Evolutionary conservation across 805 yeast species (phyloP).

Genomic region (Wickerhamiella shivajii): DNA sequence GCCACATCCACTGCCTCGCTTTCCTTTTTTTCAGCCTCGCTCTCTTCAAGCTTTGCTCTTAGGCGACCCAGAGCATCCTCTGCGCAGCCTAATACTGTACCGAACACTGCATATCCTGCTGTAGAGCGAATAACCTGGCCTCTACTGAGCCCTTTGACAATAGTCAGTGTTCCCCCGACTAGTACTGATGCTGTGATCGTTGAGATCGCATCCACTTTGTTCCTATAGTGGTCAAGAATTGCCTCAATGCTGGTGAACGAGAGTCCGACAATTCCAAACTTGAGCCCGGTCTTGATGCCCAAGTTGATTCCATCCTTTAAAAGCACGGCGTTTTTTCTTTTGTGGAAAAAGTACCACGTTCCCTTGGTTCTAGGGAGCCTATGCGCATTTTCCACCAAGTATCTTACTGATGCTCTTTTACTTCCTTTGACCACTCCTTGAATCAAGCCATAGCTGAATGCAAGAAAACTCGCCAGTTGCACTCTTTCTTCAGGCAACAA

Average conservation of each 20-base stretch:
- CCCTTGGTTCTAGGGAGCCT: constrained; percentile 61
- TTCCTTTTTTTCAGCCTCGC: background rate
- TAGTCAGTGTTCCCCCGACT: constrained; percentile 40
- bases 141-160: constrained; percentile 23
- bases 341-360: constrained; percentile 83
- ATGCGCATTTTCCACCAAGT: constrained; percentile 69
- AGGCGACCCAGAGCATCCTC: constrained; percentile 48
- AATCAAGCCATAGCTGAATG: constrained; percentile 19
- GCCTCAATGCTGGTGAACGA: constrained; percentile 50
- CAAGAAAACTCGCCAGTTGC: constrained; percentile 11
- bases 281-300: constrained; percentile 33
- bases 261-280: constrained; percentile 32
- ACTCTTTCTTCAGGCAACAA: constrained; percentile 10
- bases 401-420: constrained; percentile 39
- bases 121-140: constrained; percentile 23
- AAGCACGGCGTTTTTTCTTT: constrained; percentile 65
- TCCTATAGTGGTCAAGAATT: constrained; percentile 37
- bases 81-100: constrained; percentile 43
- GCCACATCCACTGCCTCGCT: background rate
- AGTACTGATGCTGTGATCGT: constrained; percentile 44
- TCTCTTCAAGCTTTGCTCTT: constrained; percentile 18
- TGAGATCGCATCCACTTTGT: constrained; percentile 43
- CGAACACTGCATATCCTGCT: constrained; percentile 42
- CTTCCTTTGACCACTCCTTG: constrained; percentile 49
- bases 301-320: constrained; percentile 37